Base-by-base conservation (phyloP, 805 yeast genomes). In the Yamadazyma laniorum region DNA sequence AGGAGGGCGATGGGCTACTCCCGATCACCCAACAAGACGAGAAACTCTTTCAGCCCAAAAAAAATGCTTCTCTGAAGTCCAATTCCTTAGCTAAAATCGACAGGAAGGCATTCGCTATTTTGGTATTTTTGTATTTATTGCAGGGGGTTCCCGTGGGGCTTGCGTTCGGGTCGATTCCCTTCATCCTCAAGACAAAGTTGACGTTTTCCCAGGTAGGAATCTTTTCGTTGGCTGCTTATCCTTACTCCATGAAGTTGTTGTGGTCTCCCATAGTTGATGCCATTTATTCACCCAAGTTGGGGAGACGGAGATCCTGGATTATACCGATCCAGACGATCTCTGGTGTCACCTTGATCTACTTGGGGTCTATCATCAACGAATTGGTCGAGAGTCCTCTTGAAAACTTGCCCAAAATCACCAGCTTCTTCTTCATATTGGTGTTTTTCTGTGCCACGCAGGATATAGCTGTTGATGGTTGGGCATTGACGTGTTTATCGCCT, bases 391-490 rank as follows among this genome's bases (percentile, higher is more conserved):
- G 72, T 16, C 80, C 89, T 0, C 58, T 65, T 22, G 49, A 59
- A 19, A 68, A 80, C 47, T 63, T 88, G 42, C 52, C 64, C 11
- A 55, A 62, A 3, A 75, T 93, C 44, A 87, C 98, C 0, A 49
- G 68, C 34, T 72, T 79, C 40, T 93, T 93, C 61, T 85, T 90
- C 51, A 47, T 79, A 16, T 66, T 93, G 42, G 93, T 93, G 22
- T 77, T 91, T 41, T 70, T 90, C 43, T 90, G 97, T 65, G 97
- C 98, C 1, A 91, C 99, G 0, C 99, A 93, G 61, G 99, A 93
- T 58, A 93, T 93, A 39, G 98, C 99, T 0, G 99, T 93, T 16
- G 99, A 93, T 64, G 98, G 99, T 8, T 93, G 99, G 99, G 97
- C 98, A 0, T 66, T 93, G 53, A 93, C 96, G 1, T 79, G 91